These are phyloP conservation scores for Heliosperma pusillum DNA, from an alignment of 148 eudicot species.

Conservation along the genomic window DNA sequence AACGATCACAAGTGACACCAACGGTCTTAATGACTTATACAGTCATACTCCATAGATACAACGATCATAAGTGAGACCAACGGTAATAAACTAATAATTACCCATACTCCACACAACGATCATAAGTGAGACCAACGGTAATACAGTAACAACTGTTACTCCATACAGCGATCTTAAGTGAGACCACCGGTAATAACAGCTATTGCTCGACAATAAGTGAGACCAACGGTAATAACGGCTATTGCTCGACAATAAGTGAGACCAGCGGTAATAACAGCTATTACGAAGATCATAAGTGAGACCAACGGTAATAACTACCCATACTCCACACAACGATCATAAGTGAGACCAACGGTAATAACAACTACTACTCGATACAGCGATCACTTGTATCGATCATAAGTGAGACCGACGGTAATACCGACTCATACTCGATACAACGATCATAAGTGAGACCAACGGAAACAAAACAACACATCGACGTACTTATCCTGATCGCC, in stretches of 20 bases:
- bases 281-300: background rate
- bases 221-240: no score
- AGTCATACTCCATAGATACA: background rate
- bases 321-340: background rate
- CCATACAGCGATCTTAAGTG: no score
- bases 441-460: background rate
- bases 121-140: background rate
- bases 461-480: background rate
- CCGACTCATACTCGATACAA: background rate
- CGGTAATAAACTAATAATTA: no score
- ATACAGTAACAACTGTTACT: no score
- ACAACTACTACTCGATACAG: background rate
- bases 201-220: no score
- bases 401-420: background rate
- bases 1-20: background rate
- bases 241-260: no score
- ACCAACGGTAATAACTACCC: background rate
- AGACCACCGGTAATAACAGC: no score
- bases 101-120: background rate
- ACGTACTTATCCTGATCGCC: constrained; percentile 96
- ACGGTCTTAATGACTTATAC: no score
- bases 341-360: background rate
- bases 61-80: background rate
- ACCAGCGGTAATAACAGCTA: no score
- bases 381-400: no score